These are phyloP conservation scores for Fusarium falciforme DNA, from an alignment of 2,329 filamentous ascomycete species.

Conservation along the genomic window DNA sequence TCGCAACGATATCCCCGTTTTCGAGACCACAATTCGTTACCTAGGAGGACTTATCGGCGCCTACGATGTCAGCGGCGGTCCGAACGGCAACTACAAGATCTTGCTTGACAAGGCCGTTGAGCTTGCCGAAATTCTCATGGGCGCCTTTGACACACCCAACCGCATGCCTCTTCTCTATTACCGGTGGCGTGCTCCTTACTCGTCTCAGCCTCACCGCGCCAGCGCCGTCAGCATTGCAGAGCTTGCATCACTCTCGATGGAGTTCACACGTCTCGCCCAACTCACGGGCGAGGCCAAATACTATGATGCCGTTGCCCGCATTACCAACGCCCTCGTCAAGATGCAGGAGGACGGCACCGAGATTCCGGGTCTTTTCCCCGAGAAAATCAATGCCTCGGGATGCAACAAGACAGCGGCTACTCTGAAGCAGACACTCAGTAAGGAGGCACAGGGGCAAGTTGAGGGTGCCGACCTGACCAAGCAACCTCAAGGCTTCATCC, in stretches of 20 bases:
- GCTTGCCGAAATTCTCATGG: conserved; percentile 83
- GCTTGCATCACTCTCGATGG: conserved; percentile 82
- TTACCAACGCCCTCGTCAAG: conserved; percentile 82
- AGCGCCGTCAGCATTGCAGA: conserved; percentile 72
- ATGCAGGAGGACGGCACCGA: conserved; percentile 76
- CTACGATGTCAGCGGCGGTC: conserved; percentile 83
- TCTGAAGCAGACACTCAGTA: conserved; percentile 45
- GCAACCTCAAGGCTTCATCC: conserved; percentile 45
- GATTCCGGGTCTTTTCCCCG: conserved; percentile 84
- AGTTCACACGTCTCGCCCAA: conserved; percentile 90
- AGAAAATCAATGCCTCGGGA: conserved; percentile 80
- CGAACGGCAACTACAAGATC: conserved; percentile 66
- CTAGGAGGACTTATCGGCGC: conserved; percentile 86
- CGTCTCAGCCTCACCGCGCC: conserved; percentile 73
- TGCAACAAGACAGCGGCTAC: conserved; percentile 70
- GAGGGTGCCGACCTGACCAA: conserved; percentile 46
- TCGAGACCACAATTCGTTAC: conserved; percentile 93
- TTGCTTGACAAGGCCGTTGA: conserved; percentile 83
- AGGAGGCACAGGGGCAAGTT: conserved; percentile 50
- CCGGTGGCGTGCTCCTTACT: conserved; percentile 76
- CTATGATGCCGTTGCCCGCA: conserved; percentile 88
- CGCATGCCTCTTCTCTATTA: conserved; percentile 90
- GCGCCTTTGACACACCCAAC: conserved; percentile 91
- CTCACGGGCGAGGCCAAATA: conserved; percentile 84
- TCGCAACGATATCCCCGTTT: conserved; percentile 81